Base-by-base conservation (phyloP, 148 eudicot genomes). In the Rhododendron kiyosumense region DNA sequence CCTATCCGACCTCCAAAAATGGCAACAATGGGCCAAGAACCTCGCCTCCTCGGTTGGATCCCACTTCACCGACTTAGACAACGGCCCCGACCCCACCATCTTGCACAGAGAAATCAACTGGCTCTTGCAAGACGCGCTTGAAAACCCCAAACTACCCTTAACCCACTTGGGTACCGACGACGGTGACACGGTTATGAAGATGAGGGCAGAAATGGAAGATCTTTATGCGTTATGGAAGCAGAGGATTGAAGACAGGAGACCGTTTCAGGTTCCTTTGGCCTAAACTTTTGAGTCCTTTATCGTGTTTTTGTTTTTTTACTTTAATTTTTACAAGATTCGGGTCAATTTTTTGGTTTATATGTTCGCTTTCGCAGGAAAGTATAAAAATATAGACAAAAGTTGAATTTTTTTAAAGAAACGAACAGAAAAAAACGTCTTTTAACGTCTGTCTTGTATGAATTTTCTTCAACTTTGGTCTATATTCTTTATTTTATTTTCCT, bases 101-200 rank as follows among this genome's bases (percentile, higher is more conserved):
- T 88, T 96, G 41, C 93, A 46, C 86, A 87, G 96, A 63, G 99
- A 97, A 87, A 93, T 97, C 84, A 91, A 90, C 8, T 97, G 99
- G 99, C 93, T 97, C 86, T 87, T 95, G 0, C 90, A 97, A 48
- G 99, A 97, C 89, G 90, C 90, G 10, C 41, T 93, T 54, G 94
- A 91, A 61, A 86, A 90, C 87, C 94, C 93, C 78, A 69, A 82
- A 11, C 69, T 81, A 32, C 3, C 75, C 51, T 78, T 86, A 26
- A 20, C 83, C 77, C 85, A 85, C 13, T 74, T 91, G 87, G 89
- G 87, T 75, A 65, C 32, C 46, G 75, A 74, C 32, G 41, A 77
- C n/a, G 86, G 73, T 2, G 54, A 38, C 20, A 46, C 82, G 51
- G 32, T 79, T 43, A 88, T 93, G 36, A 24, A 59, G 3, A 69